Evolutionary conservation across 2,329 filamentous ascomycete species (phyloP), one percentile per base, ranked within the genome.

Genomic region (Penicillium janthinellum): DNA sequence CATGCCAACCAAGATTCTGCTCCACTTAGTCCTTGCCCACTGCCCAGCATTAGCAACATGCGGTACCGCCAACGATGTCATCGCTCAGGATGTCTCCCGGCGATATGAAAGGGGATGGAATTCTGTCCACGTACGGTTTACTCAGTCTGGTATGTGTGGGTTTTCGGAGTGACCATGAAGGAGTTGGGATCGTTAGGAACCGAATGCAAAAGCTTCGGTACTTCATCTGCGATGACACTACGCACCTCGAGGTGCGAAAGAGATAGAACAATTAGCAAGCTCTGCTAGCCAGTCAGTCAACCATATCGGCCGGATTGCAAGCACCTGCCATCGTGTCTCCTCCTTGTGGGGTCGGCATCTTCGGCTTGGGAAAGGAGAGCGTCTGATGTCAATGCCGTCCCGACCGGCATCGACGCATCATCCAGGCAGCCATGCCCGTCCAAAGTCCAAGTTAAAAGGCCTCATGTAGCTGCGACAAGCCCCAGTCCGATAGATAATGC

Each of bases 1-100:
- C 50, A 64, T 64, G 52, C 57, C 58, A 57, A 48, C 38, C 31
- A 25, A 58, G 49, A 63, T 64, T 61, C 57, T 58, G 56, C 54
- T 64, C 56, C 56, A 59, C 53, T 47, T 15, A 4, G 25, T 28
- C 4, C 44, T 17, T 10, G 15, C 14, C 25, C 25, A 31, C 31
- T 31, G 22, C 49, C 34, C 35, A 22, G 48, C 20, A 20, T 20
- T 2, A 20, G 20, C 17, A 39, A 35, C 11, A 20, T 28, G 20
- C n/a, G 11, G 34, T 35, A 15, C 5, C 14, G 7, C n/a, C 14
- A 10, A 37, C 42, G 50, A 57, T 54, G 42, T 57, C 54, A 57
- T 60, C 25, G 35, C 7, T 31, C 15, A 10, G n/a, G 22, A 15
- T 22, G 3, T 31, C 44, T n/a, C 37, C 14, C 34, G 11, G 53